These are phyloP conservation scores for Diplodia scrobiculata DNA, from an alignment of 2,329 filamentous ascomycete species.

Conservation along the genomic window DNA sequence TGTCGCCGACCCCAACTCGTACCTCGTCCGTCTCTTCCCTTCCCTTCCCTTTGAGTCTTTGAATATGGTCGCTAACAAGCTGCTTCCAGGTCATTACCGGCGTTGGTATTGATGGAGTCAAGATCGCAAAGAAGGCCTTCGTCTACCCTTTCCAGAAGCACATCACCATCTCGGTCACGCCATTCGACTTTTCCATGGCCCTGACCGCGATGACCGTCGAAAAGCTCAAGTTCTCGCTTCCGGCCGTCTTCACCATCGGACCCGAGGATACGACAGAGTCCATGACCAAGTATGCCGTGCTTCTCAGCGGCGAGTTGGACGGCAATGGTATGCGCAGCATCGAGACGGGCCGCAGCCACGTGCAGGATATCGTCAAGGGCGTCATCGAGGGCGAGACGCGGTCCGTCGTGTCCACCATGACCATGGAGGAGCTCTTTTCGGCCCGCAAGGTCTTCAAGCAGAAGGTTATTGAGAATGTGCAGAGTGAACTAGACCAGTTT, in stretches of 20 bases:
- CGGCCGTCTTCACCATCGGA: slow-evolving; percentile 83
- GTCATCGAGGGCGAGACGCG: slow-evolving; percentile 88
- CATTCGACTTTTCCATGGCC: slow-evolving; percentile 79
- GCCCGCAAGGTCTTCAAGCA: slow-evolving; percentile 76
- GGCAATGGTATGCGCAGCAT: slow-evolving; percentile 44
- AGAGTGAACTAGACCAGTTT: slow-evolving; percentile 77
- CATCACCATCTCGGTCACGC: slow-evolving; percentile 61
- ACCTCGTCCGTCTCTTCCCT: slow-evolving; percentile 58
- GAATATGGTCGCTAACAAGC: not conserved
- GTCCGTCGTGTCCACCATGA: slow-evolving; percentile 81
- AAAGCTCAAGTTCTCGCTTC: slow-evolving; percentile 79
- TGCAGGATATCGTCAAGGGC: slow-evolving; percentile 83
- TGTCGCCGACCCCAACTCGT: slow-evolving; percentile 75
- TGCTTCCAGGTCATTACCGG: slow-evolving; percentile 65
- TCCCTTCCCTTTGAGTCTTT: no score
- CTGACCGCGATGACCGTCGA: slow-evolving; percentile 87
- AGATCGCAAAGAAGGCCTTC: slow-evolving; percentile 70
- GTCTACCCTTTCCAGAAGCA: slow-evolving; percentile 46
- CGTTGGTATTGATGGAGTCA: slow-evolving; percentile 70
- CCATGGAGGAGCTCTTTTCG: slow-evolving; percentile 88
- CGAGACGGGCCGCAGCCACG: slow-evolving; percentile 61
- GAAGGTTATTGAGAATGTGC: slow-evolving; percentile 65
- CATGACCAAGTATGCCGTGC: slow-evolving; percentile 78
- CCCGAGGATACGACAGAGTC: slow-evolving; percentile 71
- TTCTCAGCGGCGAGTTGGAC: slow-evolving; percentile 67